A percentile compares a stretch with the other conserved stretches of the same genome.
Evolutionary conservation across 257 asterid species (phyloP).

Genomic region (Euphrasia confusa): DNA sequence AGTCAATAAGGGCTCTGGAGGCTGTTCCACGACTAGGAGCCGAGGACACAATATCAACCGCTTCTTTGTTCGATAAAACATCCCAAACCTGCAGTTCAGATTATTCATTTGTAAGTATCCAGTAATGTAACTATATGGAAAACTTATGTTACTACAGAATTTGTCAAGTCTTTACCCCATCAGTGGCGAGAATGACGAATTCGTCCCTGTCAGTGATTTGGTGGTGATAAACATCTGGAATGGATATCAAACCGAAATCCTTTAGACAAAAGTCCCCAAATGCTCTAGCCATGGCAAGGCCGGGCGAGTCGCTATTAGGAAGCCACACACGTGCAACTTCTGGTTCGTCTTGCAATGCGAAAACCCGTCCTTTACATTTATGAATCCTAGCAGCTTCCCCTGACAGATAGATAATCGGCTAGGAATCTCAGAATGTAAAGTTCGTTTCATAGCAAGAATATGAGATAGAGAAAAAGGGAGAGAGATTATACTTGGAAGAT

Average conservation of each 20-base stretch:
- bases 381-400: conserved; percentile 97
- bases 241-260: conserved; percentile 94
- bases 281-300: conserved; percentile 99
- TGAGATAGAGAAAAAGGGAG: too few species aligned
- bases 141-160: too few species aligned
- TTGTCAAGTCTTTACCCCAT: conserved; percentile 56
- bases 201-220: conserved; percentile 60
- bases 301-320: conserved; percentile 96
- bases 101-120: too few species aligned
- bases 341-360: conserved; percentile 98
- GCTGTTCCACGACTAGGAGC: conserved; percentile 87
- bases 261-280: conserved; percentile 97
- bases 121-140: too few species aligned
- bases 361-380: conserved; percentile 89
- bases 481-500: conserved; percentile 74
- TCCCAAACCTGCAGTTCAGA: conserved; percentile 80
- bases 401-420: conserved; percentile 26
- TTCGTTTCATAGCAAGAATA: too few species aligned
- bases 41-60: conserved; percentile 79
- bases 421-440: too few species aligned
- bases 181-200: conserved; percentile 91
- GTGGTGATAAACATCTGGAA: conserved; percentile 91
- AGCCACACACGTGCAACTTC: conserved; percentile 99
- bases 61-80: conserved; percentile 94
- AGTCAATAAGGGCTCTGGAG: conserved; percentile 89